Evolutionary conservation across 1,284 basidiomycete species (phyloP).

Genomic region (Wolfiporia cocos): DNA sequence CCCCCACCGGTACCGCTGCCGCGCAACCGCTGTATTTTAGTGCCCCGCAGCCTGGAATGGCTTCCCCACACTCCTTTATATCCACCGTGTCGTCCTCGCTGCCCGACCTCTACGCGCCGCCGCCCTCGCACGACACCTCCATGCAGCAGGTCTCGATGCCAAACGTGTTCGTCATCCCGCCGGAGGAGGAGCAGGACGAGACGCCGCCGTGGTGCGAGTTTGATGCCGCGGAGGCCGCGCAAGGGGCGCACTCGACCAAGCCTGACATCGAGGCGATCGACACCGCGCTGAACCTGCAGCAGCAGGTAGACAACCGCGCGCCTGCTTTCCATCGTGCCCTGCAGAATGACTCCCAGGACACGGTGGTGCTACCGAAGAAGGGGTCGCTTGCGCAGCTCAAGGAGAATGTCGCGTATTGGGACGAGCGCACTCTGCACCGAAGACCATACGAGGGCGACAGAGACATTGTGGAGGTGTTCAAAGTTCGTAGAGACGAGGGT

Average conservation of each 20-base stretch:
- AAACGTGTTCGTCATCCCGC: constrained; percentile 62
- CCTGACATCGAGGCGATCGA: constrained; percentile 39
- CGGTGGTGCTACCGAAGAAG: constrained; percentile 26
- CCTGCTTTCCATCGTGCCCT: constrained; percentile 25
- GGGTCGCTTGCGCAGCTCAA: constrained; percentile 5
- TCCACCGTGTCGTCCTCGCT: constrained; percentile 9
- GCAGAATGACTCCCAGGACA: constrained; percentile 23
- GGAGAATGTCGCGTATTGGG: constrained; percentile 10
- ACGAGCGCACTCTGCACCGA: constrained; percentile 18
- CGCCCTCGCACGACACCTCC: constrained; percentile 19
- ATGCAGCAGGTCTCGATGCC: constrained; percentile 36
- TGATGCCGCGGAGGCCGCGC: constrained; percentile 40
- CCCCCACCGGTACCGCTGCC: no score
- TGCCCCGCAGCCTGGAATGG: constrained; percentile 15
- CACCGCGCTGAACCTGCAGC: constrained; percentile 30
- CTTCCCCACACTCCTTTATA: constrained; percentile 20
- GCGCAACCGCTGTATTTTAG: no score
- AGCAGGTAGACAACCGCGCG: constrained; percentile 27
- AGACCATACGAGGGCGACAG: constrained; percentile 36
- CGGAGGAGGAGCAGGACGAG: constrained; percentile 56
- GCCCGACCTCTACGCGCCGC: constrained; percentile 13
- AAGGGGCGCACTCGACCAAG: constrained; percentile 24
- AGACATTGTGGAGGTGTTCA: constrained; percentile 57
- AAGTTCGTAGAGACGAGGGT: constrained; percentile 44
- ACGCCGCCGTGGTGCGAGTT: constrained; percentile 61